phyloP scores from a whole-genome alignment of 495 filamentous ascomycete species.

The Penicillium cataractarum region DNA sequence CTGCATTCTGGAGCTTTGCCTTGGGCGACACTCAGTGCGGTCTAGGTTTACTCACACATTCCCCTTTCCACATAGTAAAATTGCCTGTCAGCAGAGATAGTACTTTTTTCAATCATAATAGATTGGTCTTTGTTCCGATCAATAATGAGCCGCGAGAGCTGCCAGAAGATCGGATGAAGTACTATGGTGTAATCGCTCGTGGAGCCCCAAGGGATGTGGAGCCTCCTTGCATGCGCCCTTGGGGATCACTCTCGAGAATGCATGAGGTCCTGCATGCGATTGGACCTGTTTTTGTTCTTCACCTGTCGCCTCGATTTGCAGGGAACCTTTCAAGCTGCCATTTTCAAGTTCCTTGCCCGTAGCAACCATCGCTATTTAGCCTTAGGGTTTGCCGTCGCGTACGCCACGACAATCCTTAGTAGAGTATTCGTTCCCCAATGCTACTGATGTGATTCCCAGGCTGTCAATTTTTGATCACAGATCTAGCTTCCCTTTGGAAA shows the following conservation, averaged over 20 bases:
- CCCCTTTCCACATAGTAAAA: background rate
- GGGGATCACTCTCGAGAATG: constrained; percentile 24
- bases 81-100: background rate
- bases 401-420: background rate
- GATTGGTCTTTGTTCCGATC: background rate
- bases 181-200: background rate
- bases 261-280: constrained; percentile 8
- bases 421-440: background rate
- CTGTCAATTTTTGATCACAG: background rate
- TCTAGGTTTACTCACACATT: constrained; percentile 3
- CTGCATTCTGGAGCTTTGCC: constrained; percentile 5
- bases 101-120: background rate
- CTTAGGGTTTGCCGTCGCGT: background rate
- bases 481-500: background rate
- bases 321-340: constrained; percentile 7
- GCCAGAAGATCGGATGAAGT: background rate
- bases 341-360: background rate
- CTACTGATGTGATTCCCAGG: background rate
- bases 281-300: constrained; percentile 25
- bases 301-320: no score
- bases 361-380: background rate
- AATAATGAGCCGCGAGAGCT: background rate
- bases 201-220: constrained; percentile 16
- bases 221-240: constrained; percentile 32
- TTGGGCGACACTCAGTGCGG: background rate